Conservation (phyloP, 2,329 filamentous ascomycete genomes). For the Paraphoma sp. region DNA sequence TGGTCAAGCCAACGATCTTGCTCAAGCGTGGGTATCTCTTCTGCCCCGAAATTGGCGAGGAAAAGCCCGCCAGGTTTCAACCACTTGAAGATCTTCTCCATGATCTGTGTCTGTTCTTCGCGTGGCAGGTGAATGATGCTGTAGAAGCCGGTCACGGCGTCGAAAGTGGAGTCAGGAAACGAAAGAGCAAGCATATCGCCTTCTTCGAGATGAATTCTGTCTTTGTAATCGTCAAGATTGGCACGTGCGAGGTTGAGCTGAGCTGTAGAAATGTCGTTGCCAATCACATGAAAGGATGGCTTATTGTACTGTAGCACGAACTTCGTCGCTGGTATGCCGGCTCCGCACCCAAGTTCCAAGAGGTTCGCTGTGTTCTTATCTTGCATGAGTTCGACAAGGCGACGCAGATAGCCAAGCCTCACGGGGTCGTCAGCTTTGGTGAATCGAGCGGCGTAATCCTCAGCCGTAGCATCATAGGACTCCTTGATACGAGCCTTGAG, state of each 20-base stretch:
- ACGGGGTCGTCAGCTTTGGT: constrained; percentile 23
- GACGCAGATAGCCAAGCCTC: constrained; percentile 28
- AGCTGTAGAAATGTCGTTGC: constrained; percentile 51
- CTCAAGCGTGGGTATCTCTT: constrained; percentile 15
- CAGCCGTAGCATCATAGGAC: constrained; percentile 41
- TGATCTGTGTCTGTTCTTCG: constrained; percentile 56
- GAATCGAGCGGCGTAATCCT: constrained; percentile 27
- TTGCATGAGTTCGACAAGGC: constrained; percentile 20
- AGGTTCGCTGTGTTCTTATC: constrained; percentile 6
- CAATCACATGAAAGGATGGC: constrained; percentile 41
- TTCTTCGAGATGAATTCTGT: constrained; percentile 30
- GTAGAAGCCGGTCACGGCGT: constrained; percentile 61
- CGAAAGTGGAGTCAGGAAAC: constrained; percentile 48
- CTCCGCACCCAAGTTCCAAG: constrained; percentile 40
- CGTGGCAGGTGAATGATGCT: constrained; percentile 63
- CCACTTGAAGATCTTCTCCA: constrained; percentile 57
- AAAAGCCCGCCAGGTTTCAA: constrained; percentile 60
- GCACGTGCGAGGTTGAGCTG: constrained; percentile 48
- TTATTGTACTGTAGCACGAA: constrained; percentile 24
- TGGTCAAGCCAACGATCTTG: constrained; percentile 44
- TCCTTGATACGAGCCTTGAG: constrained; percentile 36
- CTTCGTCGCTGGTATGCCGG: constrained; percentile 36
- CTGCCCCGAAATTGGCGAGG: constrained; percentile 48
- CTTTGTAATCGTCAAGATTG: constrained; percentile 16
- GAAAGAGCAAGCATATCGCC: constrained; percentile 53